phyloP scores from a whole-genome alignment of 2,329 filamentous ascomycete genomes.

The Plenodomus biglobosus region DNA sequence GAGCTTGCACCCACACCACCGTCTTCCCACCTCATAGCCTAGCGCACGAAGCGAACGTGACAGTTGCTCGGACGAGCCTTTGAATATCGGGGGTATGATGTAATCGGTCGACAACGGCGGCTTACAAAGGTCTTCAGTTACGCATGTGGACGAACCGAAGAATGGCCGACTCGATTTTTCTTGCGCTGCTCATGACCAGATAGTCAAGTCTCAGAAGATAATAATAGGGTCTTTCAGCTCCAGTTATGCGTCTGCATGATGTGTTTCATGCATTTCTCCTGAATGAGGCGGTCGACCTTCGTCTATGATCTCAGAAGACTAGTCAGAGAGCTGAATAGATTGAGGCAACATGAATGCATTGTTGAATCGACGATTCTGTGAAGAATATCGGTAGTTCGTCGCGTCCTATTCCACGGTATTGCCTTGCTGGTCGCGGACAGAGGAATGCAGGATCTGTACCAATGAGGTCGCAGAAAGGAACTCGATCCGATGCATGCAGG shows the following conservation, averaged over 20 bases:
- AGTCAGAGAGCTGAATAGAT: not conserved
- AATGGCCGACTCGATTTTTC: slow-evolving; percentile 13
- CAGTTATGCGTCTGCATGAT: not conserved
- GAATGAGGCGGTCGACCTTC: not conserved
- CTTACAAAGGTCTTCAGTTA: not conserved
- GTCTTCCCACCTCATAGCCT: slow-evolving; percentile 15
- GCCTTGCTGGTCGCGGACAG: not conserved
- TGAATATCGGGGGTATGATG: slow-evolving; percentile 26
- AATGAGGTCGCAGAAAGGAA: slow-evolving; percentile 1
- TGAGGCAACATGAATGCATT: not conserved
- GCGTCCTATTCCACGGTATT: not conserved
- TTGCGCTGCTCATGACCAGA: slow-evolving; percentile 18
- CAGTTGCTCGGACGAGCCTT: slow-evolving; percentile 20
- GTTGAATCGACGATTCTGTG: not conserved
- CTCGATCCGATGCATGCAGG: slow-evolving; percentile 2
- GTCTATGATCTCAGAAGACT: not conserved
- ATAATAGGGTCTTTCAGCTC: not conserved
- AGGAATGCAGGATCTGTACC: not conserved
- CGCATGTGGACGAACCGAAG: slow-evolving; percentile 8
- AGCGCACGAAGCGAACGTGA: slow-evolving; percentile 13
- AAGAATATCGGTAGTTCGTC: not conserved
- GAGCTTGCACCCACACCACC: slow-evolving; percentile 16
- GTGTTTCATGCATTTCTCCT: not conserved
- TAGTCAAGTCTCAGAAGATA: not conserved
- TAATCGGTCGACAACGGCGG: slow-evolving; percentile 8